phyloP scores from a whole-genome alignment of 257 asterid genomes.

The Przewalskia tangutica region DNA sequence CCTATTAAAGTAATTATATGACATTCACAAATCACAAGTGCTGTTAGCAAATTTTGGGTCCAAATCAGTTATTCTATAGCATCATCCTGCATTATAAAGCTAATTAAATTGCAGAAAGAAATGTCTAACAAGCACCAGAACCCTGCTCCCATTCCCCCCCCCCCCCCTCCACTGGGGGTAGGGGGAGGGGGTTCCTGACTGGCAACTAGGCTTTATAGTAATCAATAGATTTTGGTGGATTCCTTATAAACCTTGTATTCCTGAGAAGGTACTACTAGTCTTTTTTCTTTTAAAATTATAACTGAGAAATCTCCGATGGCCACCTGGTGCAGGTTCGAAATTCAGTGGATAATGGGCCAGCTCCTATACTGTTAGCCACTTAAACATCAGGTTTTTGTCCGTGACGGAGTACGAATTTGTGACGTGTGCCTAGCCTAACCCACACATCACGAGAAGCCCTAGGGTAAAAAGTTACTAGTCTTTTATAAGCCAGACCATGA shows the following conservation, averaged over 20 bases:
- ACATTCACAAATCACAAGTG: neutral
- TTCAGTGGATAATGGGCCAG: neutral
- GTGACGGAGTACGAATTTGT: neutral
- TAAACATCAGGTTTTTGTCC: neutral
- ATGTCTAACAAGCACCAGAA: slow-evolving; percentile 3
- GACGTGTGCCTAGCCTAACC: neutral
- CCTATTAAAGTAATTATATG: neutral
- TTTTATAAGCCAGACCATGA: neutral
- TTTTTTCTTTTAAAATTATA: neutral
- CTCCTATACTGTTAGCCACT: neutral
- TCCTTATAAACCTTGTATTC: neutral
- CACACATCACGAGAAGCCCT: neutral
- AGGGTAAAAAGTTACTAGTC: neutral
- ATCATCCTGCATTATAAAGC: neutral
- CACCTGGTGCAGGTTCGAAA: neutral
- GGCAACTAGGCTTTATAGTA: neutral
- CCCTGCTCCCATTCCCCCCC: neutral
- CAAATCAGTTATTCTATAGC: neutral
- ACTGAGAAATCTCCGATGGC: neutral
- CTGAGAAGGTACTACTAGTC: neutral
- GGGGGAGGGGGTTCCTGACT: neutral
- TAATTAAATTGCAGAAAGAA: neutral
- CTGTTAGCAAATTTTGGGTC: neutral
- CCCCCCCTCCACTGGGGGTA: neutral
- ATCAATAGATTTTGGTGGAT: neutral